Conservation (phyloP, 2,329 filamentous ascomycete species). For the Talaromyces sp. region DNA sequence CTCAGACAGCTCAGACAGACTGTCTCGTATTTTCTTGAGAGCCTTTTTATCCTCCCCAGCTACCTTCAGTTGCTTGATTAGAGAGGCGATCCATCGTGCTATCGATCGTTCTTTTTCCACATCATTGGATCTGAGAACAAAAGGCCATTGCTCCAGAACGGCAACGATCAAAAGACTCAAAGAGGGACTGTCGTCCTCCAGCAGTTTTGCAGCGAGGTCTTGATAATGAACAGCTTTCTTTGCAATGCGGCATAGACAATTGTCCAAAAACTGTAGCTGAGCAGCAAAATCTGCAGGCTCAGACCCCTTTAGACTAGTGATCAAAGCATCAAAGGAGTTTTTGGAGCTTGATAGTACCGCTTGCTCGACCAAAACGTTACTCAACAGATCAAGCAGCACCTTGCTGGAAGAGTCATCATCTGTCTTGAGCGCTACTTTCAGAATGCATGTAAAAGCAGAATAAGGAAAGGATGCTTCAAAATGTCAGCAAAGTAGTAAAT, state of each 20-base stretch:
- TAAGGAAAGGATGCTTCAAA: slow-evolving; percentile 37
- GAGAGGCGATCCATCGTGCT: slow-evolving; percentile 56
- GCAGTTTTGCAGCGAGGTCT: slow-evolving; percentile 44
- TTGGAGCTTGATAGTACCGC: slow-evolving; percentile 33
- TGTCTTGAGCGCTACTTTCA: slow-evolving; percentile 36
- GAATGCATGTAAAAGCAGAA: slow-evolving; percentile 40
- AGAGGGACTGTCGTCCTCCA: slow-evolving; percentile 32
- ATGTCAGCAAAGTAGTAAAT: slow-evolving; percentile 14
- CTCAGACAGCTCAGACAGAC: slow-evolving; percentile 41
- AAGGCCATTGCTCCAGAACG: slow-evolving; percentile 74
- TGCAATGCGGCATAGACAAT: slow-evolving; percentile 72
- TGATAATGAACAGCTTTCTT: slow-evolving; percentile 79
- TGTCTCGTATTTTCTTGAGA: slow-evolving; percentile 46
- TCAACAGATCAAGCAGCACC: slow-evolving; percentile 34
- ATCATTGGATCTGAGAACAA: slow-evolving; percentile 54
- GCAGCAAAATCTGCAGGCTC: slow-evolving; percentile 30
- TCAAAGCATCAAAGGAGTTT: slow-evolving; percentile 36
- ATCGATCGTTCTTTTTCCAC: slow-evolving; percentile 47
- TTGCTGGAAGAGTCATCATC: slow-evolving; percentile 30
- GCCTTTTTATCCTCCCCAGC: slow-evolving; percentile 50
- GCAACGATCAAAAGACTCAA: slow-evolving; percentile 65
- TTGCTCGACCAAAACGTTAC: slow-evolving; percentile 35
- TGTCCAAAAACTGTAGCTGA: slow-evolving; percentile 72
- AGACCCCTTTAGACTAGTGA: slow-evolving; percentile 36
- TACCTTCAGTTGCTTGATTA: slow-evolving; percentile 54